phyloP scores from a whole-genome alignment of 2,329 filamentous ascomycete species.

The Calonectria pteridis region DNA sequence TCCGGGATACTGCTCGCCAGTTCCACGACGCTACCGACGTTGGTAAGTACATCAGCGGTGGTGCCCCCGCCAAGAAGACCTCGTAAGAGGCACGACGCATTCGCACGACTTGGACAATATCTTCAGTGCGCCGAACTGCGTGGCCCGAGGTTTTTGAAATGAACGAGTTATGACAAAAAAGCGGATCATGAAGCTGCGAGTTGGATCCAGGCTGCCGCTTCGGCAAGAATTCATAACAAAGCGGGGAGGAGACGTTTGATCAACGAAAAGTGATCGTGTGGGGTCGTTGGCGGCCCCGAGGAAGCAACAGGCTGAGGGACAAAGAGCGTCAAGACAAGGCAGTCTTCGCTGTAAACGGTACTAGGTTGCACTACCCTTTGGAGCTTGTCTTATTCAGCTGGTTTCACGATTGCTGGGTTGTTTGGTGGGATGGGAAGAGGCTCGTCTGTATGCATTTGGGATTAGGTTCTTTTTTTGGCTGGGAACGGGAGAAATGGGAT shows the following conservation, averaged over 20 bases:
- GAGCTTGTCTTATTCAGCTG: conserved; percentile 32
- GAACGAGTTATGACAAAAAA: conserved; percentile 33
- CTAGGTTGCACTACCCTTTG: conserved; percentile 31
- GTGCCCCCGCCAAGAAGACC: conserved; percentile 63
- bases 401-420: conserved; percentile 30
- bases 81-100: conserved; percentile 47
- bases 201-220: conserved; percentile 31
- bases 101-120: conserved; percentile 14
- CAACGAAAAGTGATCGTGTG: conserved; percentile 25
- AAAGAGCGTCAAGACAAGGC: conserved; percentile 20
- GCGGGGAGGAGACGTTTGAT: conserved; percentile 15
- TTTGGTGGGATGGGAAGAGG: conserved; percentile 31
- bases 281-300: neutral
- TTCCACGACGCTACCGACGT: conserved; percentile 85
- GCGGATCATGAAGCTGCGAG: conserved; percentile 36
- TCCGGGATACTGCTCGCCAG: conserved; percentile 80
- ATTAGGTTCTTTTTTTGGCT: conserved; percentile 25
- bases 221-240: conserved; percentile 20
- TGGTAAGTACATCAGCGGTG: conserved; percentile 75
- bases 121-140: conserved; percentile 18
- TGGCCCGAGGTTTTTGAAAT: conserved; percentile 11
- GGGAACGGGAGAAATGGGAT: conserved; percentile 33
- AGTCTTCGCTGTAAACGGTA: conserved; percentile 23
- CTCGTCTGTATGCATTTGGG: conserved; percentile 31
- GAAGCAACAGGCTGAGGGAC: conserved; percentile 4